A percentile compares a stretch with the other conserved stretches of the same genome.
phyloP scores from a whole-genome alignment of 1,284 basidiomycete genomes.

The Leccinum fuscescens region DNA sequence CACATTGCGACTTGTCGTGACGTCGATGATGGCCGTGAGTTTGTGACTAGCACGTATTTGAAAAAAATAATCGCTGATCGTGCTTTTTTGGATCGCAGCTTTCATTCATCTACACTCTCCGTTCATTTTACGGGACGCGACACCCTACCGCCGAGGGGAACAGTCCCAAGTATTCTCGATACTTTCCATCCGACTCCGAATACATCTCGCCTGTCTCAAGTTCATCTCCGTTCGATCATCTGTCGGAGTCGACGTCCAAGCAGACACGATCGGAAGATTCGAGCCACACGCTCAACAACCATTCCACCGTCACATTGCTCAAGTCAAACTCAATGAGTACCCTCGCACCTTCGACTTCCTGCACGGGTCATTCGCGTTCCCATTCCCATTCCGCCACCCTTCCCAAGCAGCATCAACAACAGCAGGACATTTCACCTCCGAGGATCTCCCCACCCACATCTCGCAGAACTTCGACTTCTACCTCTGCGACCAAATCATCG shows the following conservation, averaged over 20 bases:
- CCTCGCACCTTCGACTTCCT: slow-evolving; percentile 27
- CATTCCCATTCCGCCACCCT: slow-evolving; percentile 4
- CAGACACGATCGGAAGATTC: slow-evolving; percentile 22
- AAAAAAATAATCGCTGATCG: slow-evolving; percentile 2
- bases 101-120: slow-evolving; percentile 33
- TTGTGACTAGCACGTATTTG: neutral
- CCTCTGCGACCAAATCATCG: slow-evolving; percentile 5
- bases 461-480: slow-evolving; percentile 13
- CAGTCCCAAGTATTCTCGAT: slow-evolving; percentile 19
- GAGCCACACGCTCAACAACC: slow-evolving; percentile 17
- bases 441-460: slow-evolving; percentile 26
- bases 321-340: slow-evolving; percentile 30
- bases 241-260: slow-evolving; percentile 16
- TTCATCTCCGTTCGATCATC: slow-evolving; percentile 14
- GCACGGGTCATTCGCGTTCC: slow-evolving; percentile 25
- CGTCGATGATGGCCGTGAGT: slow-evolving; percentile 50
- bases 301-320: slow-evolving; percentile 26
- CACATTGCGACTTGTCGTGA: slow-evolving; percentile 50
- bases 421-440: slow-evolving; percentile 9
- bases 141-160: slow-evolving; percentile 17
- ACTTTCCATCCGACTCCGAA: slow-evolving; percentile 22
- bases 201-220: slow-evolving; percentile 21
- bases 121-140: slow-evolving; percentile 17
- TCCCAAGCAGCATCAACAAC: neutral
- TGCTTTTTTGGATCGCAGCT: slow-evolving; percentile 30